phyloP scores from a whole-genome alignment of 2,329 filamentous ascomycete genomes.

The Ceratocystis colombiana region DNA sequence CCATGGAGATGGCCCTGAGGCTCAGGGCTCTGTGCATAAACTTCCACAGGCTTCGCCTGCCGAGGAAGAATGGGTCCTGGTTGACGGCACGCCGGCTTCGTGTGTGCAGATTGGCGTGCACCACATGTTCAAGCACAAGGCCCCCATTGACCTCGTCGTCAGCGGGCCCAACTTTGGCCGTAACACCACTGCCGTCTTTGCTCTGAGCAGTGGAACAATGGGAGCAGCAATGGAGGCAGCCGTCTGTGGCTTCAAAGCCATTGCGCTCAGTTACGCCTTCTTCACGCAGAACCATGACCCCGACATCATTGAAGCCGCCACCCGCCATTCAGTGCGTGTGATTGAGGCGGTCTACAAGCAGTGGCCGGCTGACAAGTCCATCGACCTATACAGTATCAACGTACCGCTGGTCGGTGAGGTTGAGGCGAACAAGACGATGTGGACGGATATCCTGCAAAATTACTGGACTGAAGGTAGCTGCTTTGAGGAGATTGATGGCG shows the following conservation, averaged over 20 bases:
- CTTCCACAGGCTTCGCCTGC: conserved; percentile 44
- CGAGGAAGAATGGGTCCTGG: conserved; percentile 68
- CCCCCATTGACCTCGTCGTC: conserved; percentile 65
- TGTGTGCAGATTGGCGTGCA: conserved; percentile 75
- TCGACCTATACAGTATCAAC: conserved; percentile 86
- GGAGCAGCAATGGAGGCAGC: conserved; percentile 70
- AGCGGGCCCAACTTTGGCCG: conserved; percentile 75
- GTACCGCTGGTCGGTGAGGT: conserved; percentile 74
- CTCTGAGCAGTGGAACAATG: conserved; percentile 65
- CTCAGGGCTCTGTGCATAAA: conserved; percentile 56
- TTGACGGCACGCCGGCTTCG: conserved; percentile 70
- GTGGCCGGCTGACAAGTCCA: conserved; percentile 55
- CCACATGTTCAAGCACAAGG: conserved; percentile 64
- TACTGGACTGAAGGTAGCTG: conserved; percentile 77
- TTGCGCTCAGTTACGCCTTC: conserved; percentile 86
- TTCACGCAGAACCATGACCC: conserved; percentile 77
- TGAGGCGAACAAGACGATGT: conserved; percentile 61
- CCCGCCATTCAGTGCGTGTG: conserved; percentile 60
- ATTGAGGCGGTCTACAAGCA: conserved; percentile 69
- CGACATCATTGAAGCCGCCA: conserved; percentile 66
- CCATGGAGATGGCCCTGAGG: conserved; percentile 33
- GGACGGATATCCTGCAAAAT: conserved; percentile 81
- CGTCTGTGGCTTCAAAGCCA: conserved; percentile 56
- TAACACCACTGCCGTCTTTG: conserved; percentile 72
- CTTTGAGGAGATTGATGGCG: conserved; percentile 67